phyloP scores from a whole-genome alignment of 495 filamentous ascomycete species.

The Xylaria bambusicola region DNA sequence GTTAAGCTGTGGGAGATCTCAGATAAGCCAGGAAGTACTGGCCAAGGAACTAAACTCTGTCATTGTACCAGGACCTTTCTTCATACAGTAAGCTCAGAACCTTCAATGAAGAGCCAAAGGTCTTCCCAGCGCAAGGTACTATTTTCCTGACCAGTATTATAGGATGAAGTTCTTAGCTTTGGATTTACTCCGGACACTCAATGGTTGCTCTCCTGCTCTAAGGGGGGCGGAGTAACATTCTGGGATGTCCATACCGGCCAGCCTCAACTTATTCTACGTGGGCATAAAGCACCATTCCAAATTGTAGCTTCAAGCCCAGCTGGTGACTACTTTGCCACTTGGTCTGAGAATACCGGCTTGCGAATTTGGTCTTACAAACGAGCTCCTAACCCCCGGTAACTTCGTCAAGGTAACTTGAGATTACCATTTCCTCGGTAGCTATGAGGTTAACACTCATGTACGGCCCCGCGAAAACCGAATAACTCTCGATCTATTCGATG shows the following conservation, averaged over 20 bases:
- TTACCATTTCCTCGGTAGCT: no score
- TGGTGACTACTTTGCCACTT: neutral
- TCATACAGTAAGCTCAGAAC: no score
- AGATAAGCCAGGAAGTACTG: no score
- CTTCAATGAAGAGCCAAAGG: no score
- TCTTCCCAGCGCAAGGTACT: neutral
- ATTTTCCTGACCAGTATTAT: neutral
- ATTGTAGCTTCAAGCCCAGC: neutral
- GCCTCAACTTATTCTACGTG: neutral
- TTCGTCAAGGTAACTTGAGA: no score
- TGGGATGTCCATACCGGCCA: neutral
- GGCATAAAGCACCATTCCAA: no score
- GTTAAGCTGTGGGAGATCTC: neutral
- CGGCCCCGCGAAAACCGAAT: no score
- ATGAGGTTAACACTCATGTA: no score
- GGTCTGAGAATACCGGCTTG: neutral
- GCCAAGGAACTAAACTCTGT: neutral
- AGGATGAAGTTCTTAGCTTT: neutral
- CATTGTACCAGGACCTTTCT: neutral
- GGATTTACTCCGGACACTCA: neutral
- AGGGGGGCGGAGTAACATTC: neutral
- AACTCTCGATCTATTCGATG: no score
- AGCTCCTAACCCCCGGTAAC: no score
- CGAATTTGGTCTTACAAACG: no score
- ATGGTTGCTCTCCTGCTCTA: neutral